Evolutionary conservation across 257 asterid genomes (phyloP).

Genomic region (Buddleja alternifolia): DNA sequence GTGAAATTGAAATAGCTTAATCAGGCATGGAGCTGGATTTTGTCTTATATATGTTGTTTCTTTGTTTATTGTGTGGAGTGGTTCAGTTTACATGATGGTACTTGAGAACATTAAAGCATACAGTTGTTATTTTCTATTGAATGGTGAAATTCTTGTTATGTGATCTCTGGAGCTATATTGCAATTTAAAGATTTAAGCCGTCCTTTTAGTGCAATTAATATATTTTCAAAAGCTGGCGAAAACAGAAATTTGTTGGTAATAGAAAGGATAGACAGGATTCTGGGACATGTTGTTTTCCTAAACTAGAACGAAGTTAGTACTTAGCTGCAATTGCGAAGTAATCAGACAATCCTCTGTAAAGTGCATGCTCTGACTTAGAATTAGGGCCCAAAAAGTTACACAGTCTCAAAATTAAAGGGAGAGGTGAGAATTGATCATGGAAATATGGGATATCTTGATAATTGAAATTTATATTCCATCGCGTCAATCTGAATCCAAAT

Average conservation of each 20-base stretch:
- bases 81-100: not conserved
- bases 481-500: not conserved
- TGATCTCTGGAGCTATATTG: not conserved
- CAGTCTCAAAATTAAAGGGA: not conserved
- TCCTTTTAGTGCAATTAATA: not conserved
- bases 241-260: not conserved
- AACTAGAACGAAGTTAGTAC: not conserved
- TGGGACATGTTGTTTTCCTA: not conserved
- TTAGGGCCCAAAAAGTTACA: not conserved
- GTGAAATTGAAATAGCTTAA: not conserved
- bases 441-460: not conserved
- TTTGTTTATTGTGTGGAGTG: not conserved
- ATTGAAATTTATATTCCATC: too few relatives aligned
- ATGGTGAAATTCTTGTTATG: not conserved
- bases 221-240: not conserved
- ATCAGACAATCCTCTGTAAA: not conserved
- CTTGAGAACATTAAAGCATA: conserved; percentile 5
- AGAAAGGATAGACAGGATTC: not conserved
- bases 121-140: not conserved
- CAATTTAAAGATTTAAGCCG: too few relatives aligned
- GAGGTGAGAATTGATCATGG: not conserved
- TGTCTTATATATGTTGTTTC: not conserved
- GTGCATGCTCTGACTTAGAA: not conserved
- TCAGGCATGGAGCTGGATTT: not conserved
- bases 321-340: too few relatives aligned